phyloP scores from a whole-genome alignment of 345 rosid genomes.

The Capsella bursapastoris region DNA sequence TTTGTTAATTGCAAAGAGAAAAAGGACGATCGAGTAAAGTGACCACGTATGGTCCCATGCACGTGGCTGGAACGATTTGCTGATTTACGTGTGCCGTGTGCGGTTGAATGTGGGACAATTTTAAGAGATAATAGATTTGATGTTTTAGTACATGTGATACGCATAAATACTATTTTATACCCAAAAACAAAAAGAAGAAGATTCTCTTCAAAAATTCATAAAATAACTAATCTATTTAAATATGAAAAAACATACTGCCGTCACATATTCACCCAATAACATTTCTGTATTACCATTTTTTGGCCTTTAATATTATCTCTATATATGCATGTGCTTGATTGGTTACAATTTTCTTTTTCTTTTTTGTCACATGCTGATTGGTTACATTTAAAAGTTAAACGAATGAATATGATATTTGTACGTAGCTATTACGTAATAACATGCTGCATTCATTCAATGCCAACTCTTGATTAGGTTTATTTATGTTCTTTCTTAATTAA shows the following conservation, averaged over 20 bases:
- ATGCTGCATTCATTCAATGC: not conserved
- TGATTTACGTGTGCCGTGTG: not conserved
- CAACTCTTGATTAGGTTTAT: not conserved
- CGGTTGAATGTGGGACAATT: too few species aligned
- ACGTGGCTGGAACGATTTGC: slow-evolving; percentile 11
- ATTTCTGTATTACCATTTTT: too few species aligned
- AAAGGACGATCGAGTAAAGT: not conserved
- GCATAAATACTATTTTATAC: not conserved
- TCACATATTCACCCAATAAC: too few species aligned
- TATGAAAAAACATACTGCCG: too few species aligned
- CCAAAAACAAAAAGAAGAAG: too few species aligned
- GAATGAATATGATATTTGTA: not conserved
- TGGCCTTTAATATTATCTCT: too few species aligned
- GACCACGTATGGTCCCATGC: slow-evolving; percentile 23
- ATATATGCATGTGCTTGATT: too few species aligned
- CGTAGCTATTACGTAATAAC: not conserved
- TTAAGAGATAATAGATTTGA: too few species aligned
- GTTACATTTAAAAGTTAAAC: too few species aligned
- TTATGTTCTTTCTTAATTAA: not conserved
- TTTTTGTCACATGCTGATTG: too few species aligned
- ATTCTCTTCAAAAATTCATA: not conserved
- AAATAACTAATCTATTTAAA: too few species aligned
- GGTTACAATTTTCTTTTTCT: too few species aligned
- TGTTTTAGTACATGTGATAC: not conserved
- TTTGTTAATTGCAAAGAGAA: not conserved